Evolutionary conservation across 371 early-diverging fungal genomes (phyloP), one percentile per base, ranked within the genome.

Genomic region (Rhizoclosmatium hyalinum): DNA sequence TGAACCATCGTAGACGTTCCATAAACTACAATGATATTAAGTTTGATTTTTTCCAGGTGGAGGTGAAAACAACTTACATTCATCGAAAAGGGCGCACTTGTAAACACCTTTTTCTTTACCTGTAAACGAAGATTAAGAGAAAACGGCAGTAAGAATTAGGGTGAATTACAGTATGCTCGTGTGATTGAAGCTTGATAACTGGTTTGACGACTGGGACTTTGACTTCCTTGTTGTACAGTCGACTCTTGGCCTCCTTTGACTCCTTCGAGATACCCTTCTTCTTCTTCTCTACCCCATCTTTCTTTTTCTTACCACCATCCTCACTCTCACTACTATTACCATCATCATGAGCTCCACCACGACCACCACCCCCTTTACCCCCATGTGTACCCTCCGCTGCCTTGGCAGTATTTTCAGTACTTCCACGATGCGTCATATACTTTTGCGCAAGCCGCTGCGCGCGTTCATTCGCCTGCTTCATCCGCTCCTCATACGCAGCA

Each of bases 1-100:
- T 82, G 64, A 78, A 83, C 82, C 83, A 84, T 10, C 82, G 79
- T 6, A 86, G 76, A 2, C 86, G 75, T 43, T 81, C 82, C 74
- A 84, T 53, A 68, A 84, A 84, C 81, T 80, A 12, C 3, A 61
- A 24, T 61, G 56, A 43, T 10, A 2, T 17, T 24, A 42, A n/a
- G n/a, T 43, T 57, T 6, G 24, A 55, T 50, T 42, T 55, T 5
- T 41, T 32, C 32, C 32, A 32, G 32, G 32, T 32, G 50, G 3
- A 6, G 41, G 63, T 55, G 57, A 73, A 24, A 3, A n/a, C 43
- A 39, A 73, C 80, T 70, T 77, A 83, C 83, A 46, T 56, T 81
- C 83, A 83, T 81, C 6, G 76, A 56, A 68, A 83, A 83, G 21
- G 78, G 83, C 14, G 79, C 79, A 46, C 80, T 76, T 5, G 73